Evolutionary conservation across 176 grass and related monocot species (phyloP), one percentile per base, ranked within the genome.

Genomic region (Tuctoria greenei): DNA sequence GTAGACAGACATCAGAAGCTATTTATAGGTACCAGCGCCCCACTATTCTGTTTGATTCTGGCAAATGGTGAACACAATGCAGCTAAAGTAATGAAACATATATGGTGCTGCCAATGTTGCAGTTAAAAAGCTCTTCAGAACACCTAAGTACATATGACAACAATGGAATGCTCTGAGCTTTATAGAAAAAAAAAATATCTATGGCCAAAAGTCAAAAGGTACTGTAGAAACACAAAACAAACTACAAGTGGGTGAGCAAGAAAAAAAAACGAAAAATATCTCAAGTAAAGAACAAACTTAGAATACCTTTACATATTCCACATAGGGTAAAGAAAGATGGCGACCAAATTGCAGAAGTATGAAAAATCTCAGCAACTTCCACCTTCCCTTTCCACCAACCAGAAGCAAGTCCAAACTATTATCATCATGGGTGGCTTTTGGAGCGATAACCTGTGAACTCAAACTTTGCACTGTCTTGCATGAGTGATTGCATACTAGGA

Each of bases 401-500:
- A 99, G 83, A 55, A 99, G 91, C 31, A 99, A 86, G 80, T 99
- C 95, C 69, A 99, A 88, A 84, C 79, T 88, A 68, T 89, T 86
- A 72, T 99, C 95, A 82, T 99, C 95, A 80, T 92, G 91, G 56
- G 79, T 86, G 8, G 95, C 95, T 65, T 90, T 92, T 16, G 95
- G 95, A 10, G 92, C 96, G 59, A 99, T 61, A 67, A 95, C 87
- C 70, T 92, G 96, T 34, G 92, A 99, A 84, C 93, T 96, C 79
- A 96, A 71, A 86, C 96, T 99, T 80, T 99, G 96, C 62, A 99
- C 96, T 0, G 92, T 99, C 70, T 66, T 92, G 80, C 96, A 99
- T 42, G 96, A 92, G 81, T 92, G 96, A 37, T 99, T 99, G 76
- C 96, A 99, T 69, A 95, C 85, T 84, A 99, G 82, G 61, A 99